Conservation (phyloP, 129 eudicot species). For the Tanacetum coccineum region DNA sequence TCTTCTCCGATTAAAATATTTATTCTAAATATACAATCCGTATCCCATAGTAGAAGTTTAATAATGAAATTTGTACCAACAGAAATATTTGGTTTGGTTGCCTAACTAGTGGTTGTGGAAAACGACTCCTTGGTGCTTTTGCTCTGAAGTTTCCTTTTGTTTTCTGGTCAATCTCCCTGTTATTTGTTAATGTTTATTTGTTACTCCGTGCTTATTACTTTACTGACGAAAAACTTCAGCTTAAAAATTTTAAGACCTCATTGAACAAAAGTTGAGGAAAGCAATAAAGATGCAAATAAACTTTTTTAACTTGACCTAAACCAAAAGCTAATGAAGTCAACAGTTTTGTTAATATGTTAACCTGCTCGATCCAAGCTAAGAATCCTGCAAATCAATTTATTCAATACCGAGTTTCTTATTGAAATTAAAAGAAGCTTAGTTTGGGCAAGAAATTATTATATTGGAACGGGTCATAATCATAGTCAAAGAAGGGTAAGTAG, state of each 20-base stretch:
- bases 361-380: no score
- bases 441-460: slow-evolving; percentile 5
- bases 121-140: slow-evolving; percentile 3
- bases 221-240: background rate
- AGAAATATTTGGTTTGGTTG: slow-evolving; percentile 2
- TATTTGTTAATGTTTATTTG: background rate
- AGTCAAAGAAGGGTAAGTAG: background rate
- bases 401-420: no score
- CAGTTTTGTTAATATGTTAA: no score
- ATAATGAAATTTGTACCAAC: background rate
- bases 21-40: background rate
- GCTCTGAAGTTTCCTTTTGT: slow-evolving; percentile 3
- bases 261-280: no score
- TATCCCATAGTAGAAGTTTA: background rate
- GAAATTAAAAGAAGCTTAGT: background rate
- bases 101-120: background rate
- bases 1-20: no score
- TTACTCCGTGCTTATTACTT: background rate
- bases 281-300: no score
- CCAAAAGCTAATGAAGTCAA: no score
- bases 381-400: no score
- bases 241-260: no score
- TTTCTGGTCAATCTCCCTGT: background rate
- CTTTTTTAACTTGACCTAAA: no score
- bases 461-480: background rate